Evolutionary conservation across 768 basidiomycete species (phyloP).

Genomic region (Gyrodon lividus): DNA sequence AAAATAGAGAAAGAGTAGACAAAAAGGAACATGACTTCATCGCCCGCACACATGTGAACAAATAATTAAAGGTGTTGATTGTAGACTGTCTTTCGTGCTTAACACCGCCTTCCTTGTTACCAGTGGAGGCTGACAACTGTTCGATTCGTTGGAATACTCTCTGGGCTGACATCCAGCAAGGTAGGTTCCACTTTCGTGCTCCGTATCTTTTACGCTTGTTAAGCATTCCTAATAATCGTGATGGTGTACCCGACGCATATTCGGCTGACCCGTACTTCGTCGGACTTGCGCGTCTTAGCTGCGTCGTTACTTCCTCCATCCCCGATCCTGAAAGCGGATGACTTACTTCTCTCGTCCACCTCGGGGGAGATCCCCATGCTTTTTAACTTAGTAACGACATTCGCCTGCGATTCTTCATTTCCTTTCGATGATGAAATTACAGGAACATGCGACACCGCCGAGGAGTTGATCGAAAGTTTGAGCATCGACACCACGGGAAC

Average conservation of each 20-base stretch:
- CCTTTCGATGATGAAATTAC: not conserved
- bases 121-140: conserved; percentile 2
- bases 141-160: not conserved
- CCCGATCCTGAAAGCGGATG: conserved; percentile 42
- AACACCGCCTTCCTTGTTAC: not conserved
- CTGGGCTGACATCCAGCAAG: conserved; percentile 14
- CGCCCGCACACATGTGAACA: conserved; percentile 4
- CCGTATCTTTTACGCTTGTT: too few relatives aligned
- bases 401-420: conserved; percentile 7
- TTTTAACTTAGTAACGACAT: conserved; percentile 29
- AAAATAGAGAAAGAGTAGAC: conserved; percentile 45
- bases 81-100: not conserved
- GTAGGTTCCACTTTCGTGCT: not conserved
- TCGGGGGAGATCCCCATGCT: conserved; percentile 55
- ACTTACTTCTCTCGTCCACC: conserved; percentile 36
- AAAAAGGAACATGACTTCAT: conserved; percentile 25
- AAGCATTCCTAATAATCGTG: conserved; percentile 8
- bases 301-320: conserved; percentile 42
- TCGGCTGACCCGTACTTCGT: conserved; percentile 40
- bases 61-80: not conserved
- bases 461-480: conserved; percentile 3
- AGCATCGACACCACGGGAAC: not conserved
- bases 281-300: conserved; percentile 39
- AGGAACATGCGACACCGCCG: conserved; percentile 5
- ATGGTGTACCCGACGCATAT: conserved; percentile 15